Evolutionary conservation across 169 alveolate species (phyloP).

Genomic region (Sarcocystis neurona): DNA sequence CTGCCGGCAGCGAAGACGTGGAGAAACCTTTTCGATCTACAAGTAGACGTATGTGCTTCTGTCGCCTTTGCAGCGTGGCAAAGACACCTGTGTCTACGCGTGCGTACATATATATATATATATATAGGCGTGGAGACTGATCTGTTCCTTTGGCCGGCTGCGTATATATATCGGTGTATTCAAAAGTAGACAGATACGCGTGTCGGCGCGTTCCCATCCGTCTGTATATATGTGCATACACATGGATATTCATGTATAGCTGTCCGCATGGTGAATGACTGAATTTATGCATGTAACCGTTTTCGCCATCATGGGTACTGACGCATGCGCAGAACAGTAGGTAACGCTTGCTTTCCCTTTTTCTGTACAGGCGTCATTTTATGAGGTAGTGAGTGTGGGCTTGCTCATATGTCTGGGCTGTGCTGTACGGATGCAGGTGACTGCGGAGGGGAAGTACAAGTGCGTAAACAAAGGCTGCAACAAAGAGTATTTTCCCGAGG

Average conservation of each 20-base stretch:
- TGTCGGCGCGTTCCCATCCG: neutral
- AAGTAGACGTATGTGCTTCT: too few species aligned
- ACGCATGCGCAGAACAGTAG: neutral
- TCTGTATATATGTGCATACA: neutral
- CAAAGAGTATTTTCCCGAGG: constrained; percentile 54
- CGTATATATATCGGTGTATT: too few species aligned
- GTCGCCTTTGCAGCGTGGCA: too few species aligned
- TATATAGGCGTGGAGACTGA: neutral
- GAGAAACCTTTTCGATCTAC: too few species aligned
- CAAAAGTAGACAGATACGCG: neutral
- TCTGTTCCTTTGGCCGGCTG: neutral
- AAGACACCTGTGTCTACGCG: too few species aligned
- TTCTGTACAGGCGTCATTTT: too few species aligned
- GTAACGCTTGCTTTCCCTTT: too few species aligned
- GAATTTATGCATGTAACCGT: neutral
- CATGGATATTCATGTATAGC: neutral
- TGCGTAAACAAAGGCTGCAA: constrained; percentile 58
- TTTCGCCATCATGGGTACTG: neutral
- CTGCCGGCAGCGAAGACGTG: too few species aligned
- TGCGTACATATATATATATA: neutral
- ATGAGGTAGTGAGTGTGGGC: too few species aligned
- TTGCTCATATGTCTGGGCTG: too few species aligned
- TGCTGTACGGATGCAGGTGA: constrained; percentile 38
- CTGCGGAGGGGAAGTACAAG: constrained; percentile 43
- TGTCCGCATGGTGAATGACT: neutral